These are phyloP conservation scores for Galerina marginata DNA, from an alignment of 768 basidiomycete genomes.

Conservation along the genomic window DNA sequence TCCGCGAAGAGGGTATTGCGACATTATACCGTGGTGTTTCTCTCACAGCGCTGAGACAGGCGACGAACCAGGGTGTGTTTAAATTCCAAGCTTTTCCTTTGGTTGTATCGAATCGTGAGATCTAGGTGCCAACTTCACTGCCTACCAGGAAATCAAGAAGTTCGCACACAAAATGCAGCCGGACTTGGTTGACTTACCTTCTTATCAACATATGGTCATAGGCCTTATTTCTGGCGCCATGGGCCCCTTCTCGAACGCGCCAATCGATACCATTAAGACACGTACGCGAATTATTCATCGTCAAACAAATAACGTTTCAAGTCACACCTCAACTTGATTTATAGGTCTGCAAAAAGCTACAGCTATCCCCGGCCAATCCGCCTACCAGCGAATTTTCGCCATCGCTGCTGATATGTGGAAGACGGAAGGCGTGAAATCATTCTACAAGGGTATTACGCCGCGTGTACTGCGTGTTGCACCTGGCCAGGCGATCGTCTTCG, in stretches of 20 bases:
- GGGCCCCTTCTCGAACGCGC: conserved; percentile 98
- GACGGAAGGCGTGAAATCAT: conserved; percentile 84
- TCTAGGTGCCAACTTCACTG: conserved; percentile 93
- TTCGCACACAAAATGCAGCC: conserved; percentile 81
- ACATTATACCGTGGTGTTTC: conserved; percentile 93
- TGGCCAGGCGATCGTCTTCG: conserved; percentile 96
- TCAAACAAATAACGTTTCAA: too few relatives aligned
- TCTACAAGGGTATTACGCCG: conserved; percentile 99
- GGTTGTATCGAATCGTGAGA: not conserved
- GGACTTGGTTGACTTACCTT: conserved; percentile 78
- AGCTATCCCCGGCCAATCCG: conserved; percentile 72
- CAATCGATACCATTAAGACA: conserved; percentile 94
- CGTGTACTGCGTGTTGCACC: conserved; percentile 96
- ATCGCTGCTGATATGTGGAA: conserved; percentile 95
- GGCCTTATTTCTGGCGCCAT: conserved; percentile 96
- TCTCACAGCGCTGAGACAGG: conserved; percentile 92
- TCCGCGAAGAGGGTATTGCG: conserved; percentile 86
- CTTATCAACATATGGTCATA: conserved; percentile 94
- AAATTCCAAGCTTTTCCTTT: not conserved
- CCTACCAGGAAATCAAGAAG: conserved; percentile 96
- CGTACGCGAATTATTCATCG: conserved; percentile 53
- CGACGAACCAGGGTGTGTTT: conserved; percentile 89
- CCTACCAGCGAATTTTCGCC: conserved; percentile 76
- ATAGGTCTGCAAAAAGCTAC: conserved; percentile 86
- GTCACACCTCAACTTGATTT: conserved; percentile 6